Conservation (phyloP, 176 grass and related monocot species). For the Tuctoria greenei region DNA sequence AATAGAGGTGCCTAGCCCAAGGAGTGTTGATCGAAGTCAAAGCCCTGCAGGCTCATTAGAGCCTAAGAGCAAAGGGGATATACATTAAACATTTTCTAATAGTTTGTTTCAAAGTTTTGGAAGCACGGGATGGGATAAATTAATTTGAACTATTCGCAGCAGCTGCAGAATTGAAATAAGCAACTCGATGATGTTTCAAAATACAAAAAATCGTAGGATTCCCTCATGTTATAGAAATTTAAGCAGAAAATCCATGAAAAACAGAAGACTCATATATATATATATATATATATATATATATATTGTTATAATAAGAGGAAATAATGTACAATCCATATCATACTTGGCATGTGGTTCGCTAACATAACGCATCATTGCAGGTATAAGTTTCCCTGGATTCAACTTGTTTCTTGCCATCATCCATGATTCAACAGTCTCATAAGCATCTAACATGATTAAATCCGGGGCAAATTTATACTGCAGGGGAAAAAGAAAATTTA, state of each 20-base stretch:
- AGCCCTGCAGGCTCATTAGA: neutral
- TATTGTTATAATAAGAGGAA: constrained; percentile 10
- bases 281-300: constrained; percentile 1
- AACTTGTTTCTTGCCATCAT: constrained; percentile 91
- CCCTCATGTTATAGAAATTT: neutral
- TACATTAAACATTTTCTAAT: constrained; percentile 19
- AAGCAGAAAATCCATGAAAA: constrained; percentile 4
- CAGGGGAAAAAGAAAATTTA: constrained; percentile 30
- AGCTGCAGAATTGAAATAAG: neutral
- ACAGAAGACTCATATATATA: constrained; percentile 7
- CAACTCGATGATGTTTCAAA: neutral
- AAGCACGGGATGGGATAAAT: neutral
- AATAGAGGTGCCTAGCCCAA: too few relatives aligned
- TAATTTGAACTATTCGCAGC: neutral
- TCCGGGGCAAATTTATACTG: constrained; percentile 99
- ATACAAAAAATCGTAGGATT: constrained; percentile 3
- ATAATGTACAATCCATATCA: constrained; percentile 9
- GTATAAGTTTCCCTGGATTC: constrained; percentile 96
- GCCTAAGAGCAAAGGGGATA: neutral
- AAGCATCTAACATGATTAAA: constrained; percentile 95
- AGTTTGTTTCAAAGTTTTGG: constrained; percentile 10
- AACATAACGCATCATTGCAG: constrained; percentile 99
- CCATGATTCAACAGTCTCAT: constrained; percentile 98
- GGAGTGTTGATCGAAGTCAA: too few relatives aligned
- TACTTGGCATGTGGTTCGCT: constrained; percentile 99